These are phyloP conservation scores for Fomitopsis betulina DNA, from an alignment of 1,284 basidiomycete species.

Conservation along the genomic window DNA sequence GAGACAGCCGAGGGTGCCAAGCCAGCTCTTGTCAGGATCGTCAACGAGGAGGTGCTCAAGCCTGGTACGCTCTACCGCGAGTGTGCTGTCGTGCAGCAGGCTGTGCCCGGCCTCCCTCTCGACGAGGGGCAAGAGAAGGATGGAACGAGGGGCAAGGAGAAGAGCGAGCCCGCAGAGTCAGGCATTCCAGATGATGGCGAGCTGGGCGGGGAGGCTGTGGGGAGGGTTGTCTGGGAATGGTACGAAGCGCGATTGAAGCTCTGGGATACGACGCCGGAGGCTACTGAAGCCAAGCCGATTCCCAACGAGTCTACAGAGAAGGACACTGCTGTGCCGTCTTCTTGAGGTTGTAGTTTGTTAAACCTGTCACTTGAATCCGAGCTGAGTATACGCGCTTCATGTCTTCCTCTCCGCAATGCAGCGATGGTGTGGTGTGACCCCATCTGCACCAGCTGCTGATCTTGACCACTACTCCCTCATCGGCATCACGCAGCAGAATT, in stretches of 20 bases:
- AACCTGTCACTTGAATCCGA: too few relatives aligned
- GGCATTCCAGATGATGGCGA: constrained; percentile 56
- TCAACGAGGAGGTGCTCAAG: constrained; percentile 57
- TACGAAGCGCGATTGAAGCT: constrained; percentile 58
- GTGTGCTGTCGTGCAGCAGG: constrained; percentile 55
- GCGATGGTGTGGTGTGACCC: too few relatives aligned
- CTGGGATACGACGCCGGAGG: constrained; percentile 42
- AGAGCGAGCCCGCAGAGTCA: constrained; percentile 21
- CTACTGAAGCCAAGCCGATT: neutral
- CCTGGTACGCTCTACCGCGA: constrained; percentile 74
- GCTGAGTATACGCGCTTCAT: too few relatives aligned
- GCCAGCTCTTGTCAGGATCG: constrained; percentile 3
- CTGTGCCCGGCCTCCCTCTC: constrained; percentile 31
- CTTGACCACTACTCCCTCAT: too few relatives aligned
- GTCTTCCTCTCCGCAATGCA: too few relatives aligned
- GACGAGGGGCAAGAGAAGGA: constrained; percentile 3
- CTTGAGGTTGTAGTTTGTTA: too few relatives aligned
- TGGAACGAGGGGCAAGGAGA: constrained; percentile 14
- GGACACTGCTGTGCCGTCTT: too few relatives aligned
- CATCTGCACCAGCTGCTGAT: too few relatives aligned
- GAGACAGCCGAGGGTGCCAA: neutral
- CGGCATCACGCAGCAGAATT: too few relatives aligned
- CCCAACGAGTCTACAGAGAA: neutral
- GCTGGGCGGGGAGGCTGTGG: constrained; percentile 60
- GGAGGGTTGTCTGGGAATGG: constrained; percentile 68